These are phyloP conservation scores for Metschnikowia noctiluminum DNA, from an alignment of 805 yeast species.

Conservation along the genomic window DNA sequence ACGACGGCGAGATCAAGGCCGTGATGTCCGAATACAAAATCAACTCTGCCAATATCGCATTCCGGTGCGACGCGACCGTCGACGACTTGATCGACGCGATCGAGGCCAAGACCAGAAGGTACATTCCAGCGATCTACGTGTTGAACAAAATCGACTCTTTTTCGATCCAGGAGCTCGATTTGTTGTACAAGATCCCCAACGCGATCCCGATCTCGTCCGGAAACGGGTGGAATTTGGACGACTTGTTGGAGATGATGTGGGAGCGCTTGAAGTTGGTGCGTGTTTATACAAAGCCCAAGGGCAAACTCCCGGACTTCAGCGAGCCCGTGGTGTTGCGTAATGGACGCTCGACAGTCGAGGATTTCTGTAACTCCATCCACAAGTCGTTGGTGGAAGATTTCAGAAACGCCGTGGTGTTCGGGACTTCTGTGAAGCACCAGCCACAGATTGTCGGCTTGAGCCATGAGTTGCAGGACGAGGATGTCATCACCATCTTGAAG, in stretches of 20 bases:
- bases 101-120: slow-evolving; percentile 86
- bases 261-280: slow-evolving; percentile 83
- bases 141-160: slow-evolving; percentile 94
- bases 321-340: slow-evolving; percentile 92
- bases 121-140: slow-evolving; percentile 93
- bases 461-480: slow-evolving; percentile 89
- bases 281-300: slow-evolving; percentile 97
- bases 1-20: slow-evolving; percentile 89
- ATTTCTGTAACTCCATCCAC: slow-evolving; percentile 95
- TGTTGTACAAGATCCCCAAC: slow-evolving; percentile 87
- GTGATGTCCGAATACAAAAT: slow-evolving; percentile 95
- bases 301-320: slow-evolving; percentile 84
- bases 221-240: slow-evolving; percentile 95
- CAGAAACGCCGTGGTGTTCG: slow-evolving; percentile 88
- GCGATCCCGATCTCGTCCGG: slow-evolving; percentile 97
- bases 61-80: slow-evolving; percentile 96
- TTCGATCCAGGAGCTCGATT: slow-evolving; percentile 87
- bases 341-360: slow-evolving; percentile 83
- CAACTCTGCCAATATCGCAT: slow-evolving; percentile 92
- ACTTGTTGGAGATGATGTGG: slow-evolving; percentile 95
- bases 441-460: slow-evolving; percentile 92
- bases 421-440: slow-evolving; percentile 94
- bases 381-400: slow-evolving; percentile 91
- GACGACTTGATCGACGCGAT: slow-evolving; percentile 94
- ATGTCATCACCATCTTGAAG: slow-evolving; percentile 92